Base-by-base conservation (phyloP, 2,329 filamentous ascomycete species). In the Nakataea oryzae region DNA sequence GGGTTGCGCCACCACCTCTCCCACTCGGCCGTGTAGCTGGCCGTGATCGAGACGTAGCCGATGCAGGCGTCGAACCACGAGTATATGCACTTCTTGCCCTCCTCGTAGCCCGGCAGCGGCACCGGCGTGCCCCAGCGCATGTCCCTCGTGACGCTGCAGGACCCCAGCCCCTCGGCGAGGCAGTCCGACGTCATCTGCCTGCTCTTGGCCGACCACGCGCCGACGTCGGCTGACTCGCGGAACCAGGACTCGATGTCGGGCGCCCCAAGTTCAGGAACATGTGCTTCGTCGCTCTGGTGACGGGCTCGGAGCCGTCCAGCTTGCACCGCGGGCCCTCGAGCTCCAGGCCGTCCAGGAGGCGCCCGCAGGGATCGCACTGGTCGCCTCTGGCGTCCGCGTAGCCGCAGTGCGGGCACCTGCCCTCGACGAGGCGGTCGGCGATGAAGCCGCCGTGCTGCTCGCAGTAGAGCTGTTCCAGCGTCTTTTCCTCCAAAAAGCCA, bases 61-160 rank as follows among this genome's bases (percentile, higher is more conserved):
- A 91, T 91, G 72, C 88, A 90, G 57, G 88, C 88, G 71, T 91
- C 88, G 67, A 91, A 91, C 74, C 75, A 76, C 65, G 90, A 86
- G 70, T 90, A 91, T 65, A 91, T 79, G 64, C 90, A 88, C 74
- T 69, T 67, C 34, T 41, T 14, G 34, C 14, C 41, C 24, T 67
- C 41, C 24, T 67, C 63, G 60, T 70, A 70, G 30, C 65, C 68
- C 34, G 65, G 72, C n/a, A 79, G 69, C 13, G 66, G 64, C 2
- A 68, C 64, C 12, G 62, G 47, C 3, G 63, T 63, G 66, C 88
- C 87, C 87, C 87, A 90, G 70, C 85, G 86, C 64, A 90, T 73
- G 75, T 91, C 88, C 68, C 88, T 76, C 32, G 88, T 91, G 68
- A 91, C 90, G 65, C 86, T 86, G 68, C 88, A 81, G 58, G 84